phyloP scores from a whole-genome alignment of 2,329 filamentous ascomycete genomes.

The Neodidymelliopsis sp. region DNA sequence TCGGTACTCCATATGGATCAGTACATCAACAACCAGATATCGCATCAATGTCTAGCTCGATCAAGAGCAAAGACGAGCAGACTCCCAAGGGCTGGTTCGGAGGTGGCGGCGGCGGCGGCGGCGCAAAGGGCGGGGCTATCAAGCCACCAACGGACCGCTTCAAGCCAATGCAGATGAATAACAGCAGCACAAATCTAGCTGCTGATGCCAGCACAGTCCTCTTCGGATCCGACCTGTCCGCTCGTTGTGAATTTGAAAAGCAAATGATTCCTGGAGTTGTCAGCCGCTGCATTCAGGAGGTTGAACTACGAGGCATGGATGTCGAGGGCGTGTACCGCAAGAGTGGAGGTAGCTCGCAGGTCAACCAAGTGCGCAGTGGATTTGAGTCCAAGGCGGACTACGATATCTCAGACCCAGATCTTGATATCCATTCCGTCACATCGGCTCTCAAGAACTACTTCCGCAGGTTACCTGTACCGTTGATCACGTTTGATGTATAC shows the following conservation, averaged over 20 bases:
- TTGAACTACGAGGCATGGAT: slow-evolving; percentile 93
- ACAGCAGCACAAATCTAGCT: slow-evolving; percentile 53
- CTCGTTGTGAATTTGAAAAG: slow-evolving; percentile 86
- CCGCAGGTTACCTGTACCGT: slow-evolving; percentile 85
- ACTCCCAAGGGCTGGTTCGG: slow-evolving; percentile 46
- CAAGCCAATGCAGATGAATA: slow-evolving; percentile 49
- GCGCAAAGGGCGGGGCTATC: slow-evolving; percentile 28
- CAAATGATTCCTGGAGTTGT: slow-evolving; percentile 90
- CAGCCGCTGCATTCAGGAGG: slow-evolving; percentile 93
- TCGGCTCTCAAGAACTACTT: slow-evolving; percentile 98
- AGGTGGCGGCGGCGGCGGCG: slow-evolving; percentile 20
- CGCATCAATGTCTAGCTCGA: slow-evolving; percentile 35
- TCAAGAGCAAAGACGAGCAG: slow-evolving; percentile 40
- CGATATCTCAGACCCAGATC: slow-evolving; percentile 90
- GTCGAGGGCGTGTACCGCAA: slow-evolving; percentile 98
- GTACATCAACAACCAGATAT: slow-evolving; percentile 46
- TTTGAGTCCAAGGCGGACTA: slow-evolving; percentile 87
- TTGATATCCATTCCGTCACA: slow-evolving; percentile 96
- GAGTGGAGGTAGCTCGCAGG: slow-evolving; percentile 89
- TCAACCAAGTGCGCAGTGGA: slow-evolving; percentile 87
- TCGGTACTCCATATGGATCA: slow-evolving; percentile 54
- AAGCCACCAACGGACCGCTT: slow-evolving; percentile 31
- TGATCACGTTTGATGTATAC: slow-evolving; percentile 93
- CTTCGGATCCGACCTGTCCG: slow-evolving; percentile 88
- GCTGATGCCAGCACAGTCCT: slow-evolving; percentile 59